Evolutionary conservation across 2,329 filamentous ascomycete genomes (phyloP).

Genomic region (Epichloe glyceriae): DNA sequence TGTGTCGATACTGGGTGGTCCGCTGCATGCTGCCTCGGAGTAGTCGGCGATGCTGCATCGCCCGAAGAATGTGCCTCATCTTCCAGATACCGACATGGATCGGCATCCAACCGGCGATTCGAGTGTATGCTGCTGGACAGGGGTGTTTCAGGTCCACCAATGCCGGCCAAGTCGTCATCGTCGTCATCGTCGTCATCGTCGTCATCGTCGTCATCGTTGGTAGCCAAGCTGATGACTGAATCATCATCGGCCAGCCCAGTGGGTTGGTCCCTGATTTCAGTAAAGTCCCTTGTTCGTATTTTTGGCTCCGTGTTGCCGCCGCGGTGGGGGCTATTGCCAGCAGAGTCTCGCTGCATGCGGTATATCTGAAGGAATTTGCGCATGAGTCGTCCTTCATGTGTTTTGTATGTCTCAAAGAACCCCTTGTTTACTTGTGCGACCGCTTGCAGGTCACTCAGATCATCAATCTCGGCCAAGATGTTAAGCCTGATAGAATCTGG

Average conservation of each 20-base stretch:
- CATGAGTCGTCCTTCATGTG: slow-evolving; percentile 28
- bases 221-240: neutral
- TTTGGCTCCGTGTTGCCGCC: slow-evolving; percentile 21
- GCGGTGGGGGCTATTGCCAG: neutral
- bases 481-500: slow-evolving; percentile 25
- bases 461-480: slow-evolving; percentile 27
- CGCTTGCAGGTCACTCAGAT: slow-evolving; percentile 28
- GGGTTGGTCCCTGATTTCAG: slow-evolving; percentile 16
- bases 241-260: neutral
- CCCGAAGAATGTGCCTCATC: slow-evolving; percentile 1
- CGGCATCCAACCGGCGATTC: neutral
- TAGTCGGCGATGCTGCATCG: slow-evolving; percentile 4
- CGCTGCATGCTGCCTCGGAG: slow-evolving; percentile 3
- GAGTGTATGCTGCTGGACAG: neutral
- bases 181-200: slow-evolving; percentile 15
- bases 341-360: slow-evolving; percentile 4
- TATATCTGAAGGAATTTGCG: slow-evolving; percentile 20
- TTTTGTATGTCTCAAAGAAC: slow-evolving; percentile 33
- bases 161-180: slow-evolving; percentile 10
- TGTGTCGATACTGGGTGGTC: slow-evolving; percentile 1
- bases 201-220: slow-evolving; percentile 9
- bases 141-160: neutral
- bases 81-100: neutral
- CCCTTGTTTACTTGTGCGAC: slow-evolving; percentile 28
- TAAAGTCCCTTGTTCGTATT: slow-evolving; percentile 18